These are phyloP conservation scores for Alternaria dauci DNA, from an alignment of 2,329 filamentous ascomycete species.

Conservation along the genomic window DNA sequence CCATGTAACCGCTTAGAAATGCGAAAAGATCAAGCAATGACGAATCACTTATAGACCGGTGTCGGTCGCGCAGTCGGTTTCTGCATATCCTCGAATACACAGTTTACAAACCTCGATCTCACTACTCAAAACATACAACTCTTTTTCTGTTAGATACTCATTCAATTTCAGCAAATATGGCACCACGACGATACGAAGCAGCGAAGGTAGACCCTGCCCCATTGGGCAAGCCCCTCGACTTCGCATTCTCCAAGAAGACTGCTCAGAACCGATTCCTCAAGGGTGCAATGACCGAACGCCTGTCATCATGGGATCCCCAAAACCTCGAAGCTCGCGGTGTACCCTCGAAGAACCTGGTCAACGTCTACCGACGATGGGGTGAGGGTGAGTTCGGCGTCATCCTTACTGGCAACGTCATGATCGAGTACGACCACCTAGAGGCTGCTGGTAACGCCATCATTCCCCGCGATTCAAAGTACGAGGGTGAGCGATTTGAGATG, in stretches of 20 bases:
- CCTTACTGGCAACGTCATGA: slow-evolving; percentile 70
- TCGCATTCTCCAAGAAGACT: slow-evolving; percentile 60
- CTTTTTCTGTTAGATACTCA: slow-evolving; percentile 10
- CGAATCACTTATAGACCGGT: not conserved
- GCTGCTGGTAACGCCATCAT: slow-evolving; percentile 68
- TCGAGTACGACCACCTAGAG: slow-evolving; percentile 69
- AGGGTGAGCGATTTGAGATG: slow-evolving; percentile 66
- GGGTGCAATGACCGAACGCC: slow-evolving; percentile 71
- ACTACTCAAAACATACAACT: not conserved
- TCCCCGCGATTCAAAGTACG: slow-evolving; percentile 59
- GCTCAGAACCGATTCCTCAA: slow-evolving; percentile 74
- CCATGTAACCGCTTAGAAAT: slow-evolving; percentile 18
- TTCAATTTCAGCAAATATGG: slow-evolving; percentile 36
- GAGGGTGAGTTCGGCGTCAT: slow-evolving; percentile 56
- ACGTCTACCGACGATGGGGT: slow-evolving; percentile 65
- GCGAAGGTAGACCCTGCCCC: slow-evolving; percentile 52
- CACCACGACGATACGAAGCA: slow-evolving; percentile 52
- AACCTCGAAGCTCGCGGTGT: slow-evolving; percentile 63
- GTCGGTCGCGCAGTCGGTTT: not conserved
- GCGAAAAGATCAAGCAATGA: not conserved
- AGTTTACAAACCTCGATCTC: not conserved
- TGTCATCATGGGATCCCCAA: slow-evolving; percentile 67
- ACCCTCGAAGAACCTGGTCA: slow-evolving; percentile 63
- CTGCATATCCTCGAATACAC: not conserved
- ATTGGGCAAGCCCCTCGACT: slow-evolving; percentile 55